These are phyloP conservation scores for Cercospora nicotianae DNA, from an alignment of 2,329 filamentous ascomycete genomes.

Conservation along the genomic window DNA sequence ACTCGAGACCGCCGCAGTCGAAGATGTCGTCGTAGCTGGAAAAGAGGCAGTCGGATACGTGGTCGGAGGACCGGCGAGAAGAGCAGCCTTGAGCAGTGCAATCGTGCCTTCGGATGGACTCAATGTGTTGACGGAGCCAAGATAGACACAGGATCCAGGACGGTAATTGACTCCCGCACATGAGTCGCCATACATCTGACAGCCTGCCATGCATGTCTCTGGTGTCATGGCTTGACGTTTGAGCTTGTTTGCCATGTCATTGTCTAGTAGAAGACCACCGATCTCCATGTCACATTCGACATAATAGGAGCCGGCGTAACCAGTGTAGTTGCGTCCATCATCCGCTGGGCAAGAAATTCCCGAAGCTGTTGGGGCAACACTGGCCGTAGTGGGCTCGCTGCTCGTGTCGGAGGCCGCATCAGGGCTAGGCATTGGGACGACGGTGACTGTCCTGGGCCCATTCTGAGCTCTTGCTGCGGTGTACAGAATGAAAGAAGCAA, in stretches of 20 bases:
- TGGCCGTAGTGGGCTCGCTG: neutral
- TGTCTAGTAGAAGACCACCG: neutral
- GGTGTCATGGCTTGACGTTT: slow-evolving; percentile 5
- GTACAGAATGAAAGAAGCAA: slow-evolving; percentile 14
- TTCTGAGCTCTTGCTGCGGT: slow-evolving; percentile 10
- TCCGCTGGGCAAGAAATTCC: slow-evolving; percentile 1
- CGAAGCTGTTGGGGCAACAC: neutral
- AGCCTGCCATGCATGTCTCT: slow-evolving; percentile 2
- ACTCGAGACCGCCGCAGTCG: neutral
- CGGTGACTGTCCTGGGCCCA: neutral
- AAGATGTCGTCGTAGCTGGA: neutral
- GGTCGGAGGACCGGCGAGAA: neutral
- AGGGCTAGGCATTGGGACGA: neutral
- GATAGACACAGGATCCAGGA: neutral
- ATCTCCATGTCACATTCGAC: slow-evolving; percentile 8
- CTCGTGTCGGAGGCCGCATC: neutral
- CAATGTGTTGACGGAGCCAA: neutral
- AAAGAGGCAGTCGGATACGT: neutral
- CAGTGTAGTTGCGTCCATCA: slow-evolving; percentile 1
- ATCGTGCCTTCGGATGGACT: neutral
- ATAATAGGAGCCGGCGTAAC: neutral
- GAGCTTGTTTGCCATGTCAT: neutral
- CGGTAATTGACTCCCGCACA: slow-evolving; percentile 5
- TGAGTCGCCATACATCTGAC: slow-evolving; percentile 1
- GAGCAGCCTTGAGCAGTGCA: neutral